Evolutionary conservation across 2,329 filamentous ascomycete genomes (phyloP).

Genomic region (Pseudopyricularia javanii): DNA sequence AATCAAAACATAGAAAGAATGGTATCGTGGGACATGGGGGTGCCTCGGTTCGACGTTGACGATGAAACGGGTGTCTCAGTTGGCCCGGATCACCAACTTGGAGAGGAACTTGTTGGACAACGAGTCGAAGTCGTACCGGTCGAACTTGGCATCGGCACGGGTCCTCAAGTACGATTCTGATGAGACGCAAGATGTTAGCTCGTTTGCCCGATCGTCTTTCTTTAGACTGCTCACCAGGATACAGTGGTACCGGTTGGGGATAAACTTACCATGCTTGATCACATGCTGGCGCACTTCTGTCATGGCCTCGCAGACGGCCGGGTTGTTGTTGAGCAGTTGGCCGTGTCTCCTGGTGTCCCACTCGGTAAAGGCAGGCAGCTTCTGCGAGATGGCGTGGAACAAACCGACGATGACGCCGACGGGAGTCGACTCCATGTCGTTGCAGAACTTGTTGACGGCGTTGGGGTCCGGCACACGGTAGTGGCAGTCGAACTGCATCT

Average conservation of each 20-base stretch:
- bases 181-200: not conserved
- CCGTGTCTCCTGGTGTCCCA: slow-evolving; percentile 92
- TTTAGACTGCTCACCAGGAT: not conserved
- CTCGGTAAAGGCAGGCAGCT: slow-evolving; percentile 81
- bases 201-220: slow-evolving; percentile 22
- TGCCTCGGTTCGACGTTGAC: not conserved
- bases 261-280: slow-evolving; percentile 73
- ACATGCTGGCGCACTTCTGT: slow-evolving; percentile 90
- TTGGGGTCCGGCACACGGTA: slow-evolving; percentile 79
- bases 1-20: not conserved
- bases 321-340: slow-evolving; percentile 80
- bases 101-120: slow-evolving; percentile 96
- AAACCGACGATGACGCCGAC: slow-evolving; percentile 93
- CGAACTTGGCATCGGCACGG: slow-evolving; percentile 70
- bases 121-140: slow-evolving; percentile 86
- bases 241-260: not conserved
- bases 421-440: slow-evolving; percentile 90
- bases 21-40: not conserved
- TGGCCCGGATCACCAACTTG: slow-evolving; percentile 89
- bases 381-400: slow-evolving; percentile 96
- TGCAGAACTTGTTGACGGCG: slow-evolving; percentile 87
- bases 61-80: slow-evolving; percentile 36
- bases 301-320: slow-evolving; percentile 88
- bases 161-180: slow-evolving; percentile 77
- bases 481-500: slow-evolving; percentile 98